Percentiles rank a stretch among this genome's conserved stretches.
These are phyloP conservation scores for Arctium minus DNA, from an alignment of 129 eudicot species.

Conservation along the genomic window DNA sequence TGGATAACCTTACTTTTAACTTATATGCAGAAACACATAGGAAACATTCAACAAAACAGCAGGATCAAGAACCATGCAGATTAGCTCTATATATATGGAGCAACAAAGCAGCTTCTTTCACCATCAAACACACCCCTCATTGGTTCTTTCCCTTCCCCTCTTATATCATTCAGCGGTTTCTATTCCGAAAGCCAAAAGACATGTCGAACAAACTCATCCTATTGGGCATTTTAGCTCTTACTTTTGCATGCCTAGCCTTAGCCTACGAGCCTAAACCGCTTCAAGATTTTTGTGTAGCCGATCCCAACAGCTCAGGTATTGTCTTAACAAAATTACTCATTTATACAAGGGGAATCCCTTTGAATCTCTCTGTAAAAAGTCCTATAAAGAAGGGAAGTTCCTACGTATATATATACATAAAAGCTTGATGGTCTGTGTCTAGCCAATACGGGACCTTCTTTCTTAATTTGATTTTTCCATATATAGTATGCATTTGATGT, in stretches of 20 bases:
- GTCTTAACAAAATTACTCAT: not conserved
- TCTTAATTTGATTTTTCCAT: not conserved
- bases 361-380: too few relatives aligned
- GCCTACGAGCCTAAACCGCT: constrained; percentile 39
- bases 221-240: constrained; percentile 5
- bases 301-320: constrained; percentile 30
- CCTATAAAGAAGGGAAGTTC: too few relatives aligned
- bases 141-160: not conserved
- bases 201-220: constrained; percentile 24
- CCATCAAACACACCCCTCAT: not conserved
- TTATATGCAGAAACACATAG: not conserved
- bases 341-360: not conserved
- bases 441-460: not conserved
- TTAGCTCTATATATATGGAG: not conserved
- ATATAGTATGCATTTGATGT: not conserved
- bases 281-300: constrained; percentile 49
- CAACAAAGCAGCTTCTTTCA: not conserved
- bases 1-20: not conserved
- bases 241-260: constrained; percentile 15
- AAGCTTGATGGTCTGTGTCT: too few relatives aligned
- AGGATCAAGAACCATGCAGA: not conserved
- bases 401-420: too few relatives aligned
- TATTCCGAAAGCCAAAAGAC: not conserved
- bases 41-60: not conserved
- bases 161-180: not conserved